A percentile compares a stretch with the other conserved stretches of the same genome.
Conservation (phyloP, 2,329 filamentous ascomycete genomes). For the Monilinia fructigena region DNA sequence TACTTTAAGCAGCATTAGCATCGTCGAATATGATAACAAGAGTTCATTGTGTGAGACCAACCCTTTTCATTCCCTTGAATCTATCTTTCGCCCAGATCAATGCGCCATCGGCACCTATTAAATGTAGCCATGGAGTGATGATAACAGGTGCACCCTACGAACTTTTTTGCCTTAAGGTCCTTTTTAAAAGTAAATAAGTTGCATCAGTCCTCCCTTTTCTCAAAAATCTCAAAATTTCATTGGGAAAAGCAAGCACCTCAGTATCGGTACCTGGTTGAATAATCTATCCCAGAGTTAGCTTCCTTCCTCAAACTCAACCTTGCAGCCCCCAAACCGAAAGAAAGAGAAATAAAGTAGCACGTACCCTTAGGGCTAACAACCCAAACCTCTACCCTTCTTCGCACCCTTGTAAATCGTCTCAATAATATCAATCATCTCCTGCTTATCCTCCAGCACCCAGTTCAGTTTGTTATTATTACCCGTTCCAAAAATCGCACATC, state of each 20-base stretch:
- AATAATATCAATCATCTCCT: slow-evolving; percentile 97
- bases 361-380: slow-evolving; percentile 87
- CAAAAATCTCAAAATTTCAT: too few species aligned
- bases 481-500: slow-evolving; percentile 97
- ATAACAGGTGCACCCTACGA: background rate
- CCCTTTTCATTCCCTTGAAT: slow-evolving; percentile 34
- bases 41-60: slow-evolving; percentile 42
- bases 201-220: too few species aligned
- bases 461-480: slow-evolving; percentile 99
- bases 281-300: slow-evolving; percentile 42
- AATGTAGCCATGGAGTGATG: slow-evolving; percentile 1
- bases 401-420: slow-evolving; percentile 98
- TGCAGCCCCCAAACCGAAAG: background rate
- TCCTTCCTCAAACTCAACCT: background rate
- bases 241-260: slow-evolving; percentile 38
- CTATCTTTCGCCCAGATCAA: slow-evolving; percentile 8
- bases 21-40: slow-evolving; percentile 27
- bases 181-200: background rate
- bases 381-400: slow-evolving; percentile 94
- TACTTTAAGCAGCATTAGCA: slow-evolving; percentile 31
- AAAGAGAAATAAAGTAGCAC: background rate
- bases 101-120: slow-evolving; percentile 23
- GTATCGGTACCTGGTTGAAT: slow-evolving; percentile 69
- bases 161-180: background rate
- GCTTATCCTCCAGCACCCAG: slow-evolving; percentile 95